phyloP scores from a whole-genome alignment of 192 early-diverging fungal species.

The Gryganskiella cystojenkinii region DNA sequence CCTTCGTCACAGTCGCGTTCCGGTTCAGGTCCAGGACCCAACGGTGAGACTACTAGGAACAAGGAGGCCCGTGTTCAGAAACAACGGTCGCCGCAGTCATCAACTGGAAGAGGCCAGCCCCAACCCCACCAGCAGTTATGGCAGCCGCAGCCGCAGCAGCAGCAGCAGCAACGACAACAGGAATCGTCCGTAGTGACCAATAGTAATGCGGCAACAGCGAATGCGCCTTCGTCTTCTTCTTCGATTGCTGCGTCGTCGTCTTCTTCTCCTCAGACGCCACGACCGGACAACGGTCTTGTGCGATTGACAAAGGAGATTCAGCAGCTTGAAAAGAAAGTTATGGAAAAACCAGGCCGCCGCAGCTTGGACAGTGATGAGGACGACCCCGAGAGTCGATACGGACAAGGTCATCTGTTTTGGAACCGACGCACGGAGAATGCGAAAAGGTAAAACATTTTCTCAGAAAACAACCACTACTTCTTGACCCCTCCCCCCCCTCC shows the following conservation, averaged over 20 bases:
- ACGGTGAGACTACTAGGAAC: slow-evolving; percentile 23
- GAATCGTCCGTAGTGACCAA: neutral
- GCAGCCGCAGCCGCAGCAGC: slow-evolving; percentile 34
- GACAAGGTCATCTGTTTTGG: slow-evolving; percentile 22
- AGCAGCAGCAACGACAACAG: neutral
- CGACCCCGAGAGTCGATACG: slow-evolving; percentile 12
- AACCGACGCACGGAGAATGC: slow-evolving; percentile 45
- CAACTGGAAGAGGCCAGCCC: slow-evolving; percentile 9
- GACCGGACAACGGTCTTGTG: slow-evolving; percentile 20
- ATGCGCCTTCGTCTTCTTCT: neutral
- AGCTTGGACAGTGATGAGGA: slow-evolving; percentile 40
- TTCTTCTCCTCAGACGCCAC: slow-evolving; percentile 5
- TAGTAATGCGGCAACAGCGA: neutral
- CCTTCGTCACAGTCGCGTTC: slow-evolving; percentile 4
- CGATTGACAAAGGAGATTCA: slow-evolving; percentile 50
- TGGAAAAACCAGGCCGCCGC: slow-evolving; percentile 44
- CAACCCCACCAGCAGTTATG: slow-evolving; percentile 25
- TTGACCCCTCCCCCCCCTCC: neutral
- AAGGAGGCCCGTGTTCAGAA: slow-evolving; percentile 2
- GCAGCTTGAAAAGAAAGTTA: slow-evolving; percentile 43
- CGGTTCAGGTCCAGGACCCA: neutral
- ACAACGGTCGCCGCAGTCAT: neutral
- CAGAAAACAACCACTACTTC: neutral
- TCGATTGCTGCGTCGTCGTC: slow-evolving; percentile 3
- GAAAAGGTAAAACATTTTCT: slow-evolving; percentile 38